A percentile compares a stretch with the other conserved stretches of the same genome.
These are phyloP conservation scores for Sarocladium kiliense DNA, from an alignment of 2,329 filamentous ascomycete genomes.

Conservation along the genomic window DNA sequence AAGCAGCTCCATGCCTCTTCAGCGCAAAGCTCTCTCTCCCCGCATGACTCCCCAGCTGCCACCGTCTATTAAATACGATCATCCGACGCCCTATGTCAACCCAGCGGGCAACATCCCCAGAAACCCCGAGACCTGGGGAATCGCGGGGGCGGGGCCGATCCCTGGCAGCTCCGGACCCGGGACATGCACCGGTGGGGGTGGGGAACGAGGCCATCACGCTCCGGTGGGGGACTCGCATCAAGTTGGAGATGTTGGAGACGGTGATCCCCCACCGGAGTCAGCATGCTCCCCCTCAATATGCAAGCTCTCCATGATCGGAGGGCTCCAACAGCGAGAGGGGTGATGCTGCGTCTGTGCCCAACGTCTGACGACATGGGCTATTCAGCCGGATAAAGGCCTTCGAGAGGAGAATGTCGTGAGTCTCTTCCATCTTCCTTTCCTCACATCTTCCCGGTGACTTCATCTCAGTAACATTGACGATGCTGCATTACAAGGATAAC, in stretches of 20 bases:
- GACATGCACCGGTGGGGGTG: slow-evolving; percentile 2
- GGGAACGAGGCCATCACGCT: not conserved
- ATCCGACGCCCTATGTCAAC: not conserved
- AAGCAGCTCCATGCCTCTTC: too few species aligned
- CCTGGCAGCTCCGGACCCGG: not conserved
- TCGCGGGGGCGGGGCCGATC: slow-evolving; percentile 2
- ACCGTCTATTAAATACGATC: not conserved
- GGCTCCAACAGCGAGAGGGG: too few species aligned
- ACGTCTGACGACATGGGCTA: not conserved
- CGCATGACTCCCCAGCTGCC: too few species aligned
- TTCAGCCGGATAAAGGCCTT: not conserved
- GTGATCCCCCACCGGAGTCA: slow-evolving; percentile 1
- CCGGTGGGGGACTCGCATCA: not conserved
- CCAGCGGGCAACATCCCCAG: not conserved
- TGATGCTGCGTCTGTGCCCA: too few species aligned
- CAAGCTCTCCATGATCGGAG: too few species aligned
- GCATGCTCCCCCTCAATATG: too few species aligned
- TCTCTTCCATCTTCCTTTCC: not conserved
- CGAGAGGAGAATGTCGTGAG: not conserved
- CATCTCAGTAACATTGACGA: not conserved
- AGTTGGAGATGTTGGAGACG: too few species aligned
- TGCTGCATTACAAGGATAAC: slow-evolving; percentile 15
- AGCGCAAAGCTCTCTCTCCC: too few species aligned
- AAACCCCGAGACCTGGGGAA: not conserved
- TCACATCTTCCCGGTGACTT: not conserved